Base-by-base conservation (phyloP, 257 asterid genomes). In the Paulownia fortunei region DNA sequence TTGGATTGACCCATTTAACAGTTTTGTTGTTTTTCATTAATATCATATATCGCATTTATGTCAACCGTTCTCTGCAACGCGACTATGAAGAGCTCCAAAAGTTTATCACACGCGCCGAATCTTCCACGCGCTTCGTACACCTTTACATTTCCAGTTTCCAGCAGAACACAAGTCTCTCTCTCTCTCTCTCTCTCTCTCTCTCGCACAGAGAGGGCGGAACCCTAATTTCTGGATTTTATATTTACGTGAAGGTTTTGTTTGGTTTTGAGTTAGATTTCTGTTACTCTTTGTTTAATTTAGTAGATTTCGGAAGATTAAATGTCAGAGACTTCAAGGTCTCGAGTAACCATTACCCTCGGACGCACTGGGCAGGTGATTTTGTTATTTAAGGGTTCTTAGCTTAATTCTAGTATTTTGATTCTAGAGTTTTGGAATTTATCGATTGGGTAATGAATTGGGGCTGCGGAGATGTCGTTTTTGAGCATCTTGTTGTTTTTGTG, bases 331-430 rank as follows among this genome's bases (percentile, higher is more conserved):
- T 88, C 96, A 27, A 83, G 92, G 91, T 88, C 98, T 69, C 90
- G 90, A 37, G 90, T 94, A 21, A 94, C 97, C 78, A 90, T 94
- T 69, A 92, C 96, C 69, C 92, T 94, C 49, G 97, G 98, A n/a
- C 89, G 90, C 74, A 69, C 84, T 58, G 93, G 97, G 78, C 97
- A 92, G 96, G 98, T 91, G 80, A 18, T 64, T 52, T 74, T 12
- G 27, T 56, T 13, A 42, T 62, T 78, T 13, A 5, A 26, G 10
- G 51, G 36, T 41, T 61, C 18, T 15, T 51, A 10, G 5, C 59
- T 72, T 62, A 6, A 27, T 26, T 42, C 15, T 2, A 0, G 56
- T 39, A 2, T 9, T 34, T 54, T 36, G 9, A n/a, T 32, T 52
- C 34, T 39, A 2, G 16, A 58, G 41, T 4, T 60, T 41, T 30